Evolutionary conservation across 192 early-diverging fungal species (phyloP).

Genomic region (Coemansia sp.): DNA sequence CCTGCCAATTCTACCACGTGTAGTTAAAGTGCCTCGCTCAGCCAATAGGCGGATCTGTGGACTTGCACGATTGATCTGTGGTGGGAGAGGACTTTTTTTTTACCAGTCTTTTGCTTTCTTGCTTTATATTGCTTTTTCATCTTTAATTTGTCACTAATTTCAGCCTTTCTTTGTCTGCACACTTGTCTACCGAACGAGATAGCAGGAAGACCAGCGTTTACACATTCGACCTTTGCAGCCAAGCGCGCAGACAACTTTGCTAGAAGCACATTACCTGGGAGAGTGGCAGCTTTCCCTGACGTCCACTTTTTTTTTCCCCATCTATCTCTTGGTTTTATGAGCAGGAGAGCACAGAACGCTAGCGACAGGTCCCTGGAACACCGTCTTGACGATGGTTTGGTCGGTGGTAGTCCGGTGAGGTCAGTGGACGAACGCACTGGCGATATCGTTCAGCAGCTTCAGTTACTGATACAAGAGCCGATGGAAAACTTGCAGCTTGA

Average conservation of each 20-base stretch:
- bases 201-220: conserved; percentile 5
- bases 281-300: neutral
- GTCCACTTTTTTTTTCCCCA: neutral
- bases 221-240: neutral
- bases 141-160: neutral
- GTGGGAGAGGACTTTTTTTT: neutral
- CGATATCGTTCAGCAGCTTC: conserved; percentile 39
- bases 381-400: conserved; percentile 3
- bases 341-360: neutral
- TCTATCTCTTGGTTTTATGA: conserved; percentile 14
- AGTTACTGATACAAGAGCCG: conserved; percentile 31
- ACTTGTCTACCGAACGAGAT: conserved; percentile 5
- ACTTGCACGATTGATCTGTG: neutral
- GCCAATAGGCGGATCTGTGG: neutral
- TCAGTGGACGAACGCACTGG: conserved; percentile 11
- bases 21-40: neutral
- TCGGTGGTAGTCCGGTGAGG: neutral
- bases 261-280: neutral
- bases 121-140: neutral
- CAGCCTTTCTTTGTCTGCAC: neutral
- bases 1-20: neutral
- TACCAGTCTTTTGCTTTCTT: neutral
- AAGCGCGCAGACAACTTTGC: neutral
- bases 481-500: neutral
- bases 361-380: conserved; percentile 7